Percentiles rank a stretch among this genome's conserved stretches.
phyloP scores from a whole-genome alignment of 768 basidiomycete genomes.

The Neoboletus subvelutipes region DNA sequence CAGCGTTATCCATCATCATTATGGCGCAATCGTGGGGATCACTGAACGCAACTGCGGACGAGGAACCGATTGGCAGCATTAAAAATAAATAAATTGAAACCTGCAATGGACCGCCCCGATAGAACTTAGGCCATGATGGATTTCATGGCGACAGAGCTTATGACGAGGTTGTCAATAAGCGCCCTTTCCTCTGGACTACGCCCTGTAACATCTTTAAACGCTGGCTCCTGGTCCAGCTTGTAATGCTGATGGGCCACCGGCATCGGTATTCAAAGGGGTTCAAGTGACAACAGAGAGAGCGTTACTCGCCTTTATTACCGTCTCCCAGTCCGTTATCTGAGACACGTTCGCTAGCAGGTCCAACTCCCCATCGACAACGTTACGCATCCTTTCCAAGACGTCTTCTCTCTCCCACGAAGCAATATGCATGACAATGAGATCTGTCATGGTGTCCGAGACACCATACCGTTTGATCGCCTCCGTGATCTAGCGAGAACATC shows the following conservation, averaged over 20 bases:
- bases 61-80: not conserved
- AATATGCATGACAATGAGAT: conserved; percentile 74
- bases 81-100: not conserved
- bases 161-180: conserved; percentile 63
- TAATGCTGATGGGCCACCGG: conserved; percentile 51
- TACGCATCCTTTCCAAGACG: conserved; percentile 54
- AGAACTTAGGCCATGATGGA: conserved; percentile 43
- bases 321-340: conserved; percentile 64
- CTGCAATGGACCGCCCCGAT: not conserved
- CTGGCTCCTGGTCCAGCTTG: conserved; percentile 61
- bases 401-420: conserved; percentile 39
- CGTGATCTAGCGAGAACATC: conserved; percentile 57
- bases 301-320: conserved; percentile 66
- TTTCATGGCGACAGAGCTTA: conserved; percentile 83
- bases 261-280: not conserved
- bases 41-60: not conserved
- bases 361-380: conserved; percentile 57
- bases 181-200: conserved; percentile 37
- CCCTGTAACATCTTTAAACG: conserved; percentile 35
- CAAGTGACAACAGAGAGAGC: not conserved
- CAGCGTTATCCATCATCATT: not conserved
- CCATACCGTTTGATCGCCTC: conserved; percentile 89
- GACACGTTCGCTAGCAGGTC: conserved; percentile 45
- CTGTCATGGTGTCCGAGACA: conserved; percentile 60
- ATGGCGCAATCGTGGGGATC: not conserved